Conservation (phyloP, 129 eudicot genomes). For the Cynara cardunculus region DNA sequence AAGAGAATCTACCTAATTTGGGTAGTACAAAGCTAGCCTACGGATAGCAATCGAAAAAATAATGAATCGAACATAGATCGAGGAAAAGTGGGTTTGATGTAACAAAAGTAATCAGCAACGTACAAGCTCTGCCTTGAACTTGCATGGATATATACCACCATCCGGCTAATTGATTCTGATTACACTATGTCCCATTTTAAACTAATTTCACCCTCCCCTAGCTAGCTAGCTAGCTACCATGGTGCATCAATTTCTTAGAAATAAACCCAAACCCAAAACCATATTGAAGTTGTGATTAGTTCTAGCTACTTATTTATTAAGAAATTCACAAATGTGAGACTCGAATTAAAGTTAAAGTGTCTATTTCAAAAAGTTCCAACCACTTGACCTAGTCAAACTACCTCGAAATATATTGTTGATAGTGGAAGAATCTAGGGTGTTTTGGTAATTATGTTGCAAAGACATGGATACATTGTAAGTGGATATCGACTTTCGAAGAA, state of each 20-base stretch:
- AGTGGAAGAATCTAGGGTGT: too few species aligned
- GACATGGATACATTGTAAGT: too few species aligned
- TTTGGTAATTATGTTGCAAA: too few species aligned
- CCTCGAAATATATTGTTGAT: not conserved
- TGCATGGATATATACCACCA: slow-evolving; percentile 19
- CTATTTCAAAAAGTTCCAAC: not conserved
- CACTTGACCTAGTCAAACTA: not conserved
- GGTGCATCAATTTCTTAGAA: slow-evolving; percentile 1
- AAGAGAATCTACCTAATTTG: slow-evolving; percentile 27
- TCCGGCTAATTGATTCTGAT: not conserved
- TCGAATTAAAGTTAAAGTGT: too few species aligned
- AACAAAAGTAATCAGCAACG: slow-evolving; percentile 11
- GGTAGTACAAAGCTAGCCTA: slow-evolving; percentile 24
- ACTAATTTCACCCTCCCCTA: not conserved
- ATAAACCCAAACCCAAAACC: not conserved
- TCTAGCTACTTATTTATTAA: not conserved
- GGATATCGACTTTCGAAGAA: not conserved
- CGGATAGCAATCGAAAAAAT: slow-evolving; percentile 21
- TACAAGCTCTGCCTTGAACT: slow-evolving; percentile 17
- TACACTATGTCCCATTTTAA: not conserved
- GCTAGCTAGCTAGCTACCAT: not conserved
- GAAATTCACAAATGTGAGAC: not conserved
- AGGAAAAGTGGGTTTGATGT: slow-evolving; percentile 8
- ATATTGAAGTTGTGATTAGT: not conserved
- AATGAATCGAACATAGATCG: slow-evolving; percentile 6